phyloP scores from a whole-genome alignment of 305 asterid species.

The Rubia peregrina region DNA sequence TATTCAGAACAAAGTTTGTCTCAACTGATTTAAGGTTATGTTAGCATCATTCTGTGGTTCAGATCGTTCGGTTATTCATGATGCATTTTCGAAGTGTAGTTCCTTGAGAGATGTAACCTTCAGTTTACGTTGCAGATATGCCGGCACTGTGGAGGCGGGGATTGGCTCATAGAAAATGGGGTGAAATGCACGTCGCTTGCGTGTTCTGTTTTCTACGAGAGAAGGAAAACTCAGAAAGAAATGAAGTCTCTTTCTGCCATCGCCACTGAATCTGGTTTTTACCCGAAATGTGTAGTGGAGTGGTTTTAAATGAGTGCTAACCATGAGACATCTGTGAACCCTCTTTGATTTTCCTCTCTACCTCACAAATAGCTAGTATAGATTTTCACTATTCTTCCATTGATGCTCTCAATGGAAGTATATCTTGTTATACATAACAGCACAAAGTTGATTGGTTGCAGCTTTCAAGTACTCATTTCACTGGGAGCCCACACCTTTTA shows the following conservation, averaged over 20 bases:
- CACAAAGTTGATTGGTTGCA: no score
- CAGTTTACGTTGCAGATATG: constrained; percentile 51
- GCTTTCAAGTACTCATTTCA: no score
- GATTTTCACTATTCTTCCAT: no score
- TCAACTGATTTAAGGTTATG: not conserved
- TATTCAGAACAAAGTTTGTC: constrained; percentile 16
- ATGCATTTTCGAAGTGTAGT: not conserved
- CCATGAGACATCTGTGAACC: no score
- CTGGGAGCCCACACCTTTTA: no score
- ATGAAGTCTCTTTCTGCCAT: constrained; percentile 58
- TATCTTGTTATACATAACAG: no score
- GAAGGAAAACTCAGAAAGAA: constrained; percentile 80
- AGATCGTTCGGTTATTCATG: not conserved
- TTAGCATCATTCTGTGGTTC: not conserved
- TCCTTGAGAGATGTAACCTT: not conserved
- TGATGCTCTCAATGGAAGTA: no score
- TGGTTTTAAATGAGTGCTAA: constrained; percentile 46
- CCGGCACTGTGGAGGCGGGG: constrained; percentile 96
- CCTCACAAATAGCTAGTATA: no score
- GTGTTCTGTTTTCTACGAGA: constrained; percentile 78
- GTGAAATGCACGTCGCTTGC: constrained; percentile 85
- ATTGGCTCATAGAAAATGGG: constrained; percentile 77
- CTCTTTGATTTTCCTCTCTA: no score
- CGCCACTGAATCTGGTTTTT: constrained; percentile 52
- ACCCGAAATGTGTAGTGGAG: constrained; percentile 70